Evolutionary conservation across 495 filamentous ascomycete genomes (phyloP).

Genomic region (Penicillium soppii): DNA sequence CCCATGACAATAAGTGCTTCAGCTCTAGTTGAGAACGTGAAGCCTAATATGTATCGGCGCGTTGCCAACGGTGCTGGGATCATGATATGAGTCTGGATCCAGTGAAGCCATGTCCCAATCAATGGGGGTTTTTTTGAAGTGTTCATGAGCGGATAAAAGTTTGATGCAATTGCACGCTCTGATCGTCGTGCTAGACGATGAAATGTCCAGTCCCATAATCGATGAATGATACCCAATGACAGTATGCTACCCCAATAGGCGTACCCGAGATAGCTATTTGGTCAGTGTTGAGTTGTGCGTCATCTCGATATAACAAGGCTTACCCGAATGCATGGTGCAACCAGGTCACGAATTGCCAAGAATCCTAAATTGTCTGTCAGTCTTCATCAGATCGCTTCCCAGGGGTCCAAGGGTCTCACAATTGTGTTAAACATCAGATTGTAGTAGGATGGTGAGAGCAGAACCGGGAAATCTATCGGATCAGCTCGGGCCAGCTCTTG

Average conservation of each 20-base stretch:
- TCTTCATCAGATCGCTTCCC: neutral
- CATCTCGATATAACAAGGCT: neutral
- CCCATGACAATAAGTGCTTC: conserved; percentile 37
- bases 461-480: conserved; percentile 21
- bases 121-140: neutral
- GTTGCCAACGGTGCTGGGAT: conserved; percentile 31
- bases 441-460: conserved; percentile 33
- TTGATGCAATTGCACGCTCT: conserved; percentile 8
- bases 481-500: conserved; percentile 22
- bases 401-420: conserved; percentile 16
- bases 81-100: conserved; percentile 34
- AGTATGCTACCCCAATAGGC: conserved; percentile 34
- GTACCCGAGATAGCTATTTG: conserved; percentile 27
- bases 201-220: conserved; percentile 12
- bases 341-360: conserved; percentile 38
- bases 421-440: conserved; percentile 33
- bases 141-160: neutral
- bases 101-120: conserved; percentile 14
- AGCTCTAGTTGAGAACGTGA: conserved; percentile 40
- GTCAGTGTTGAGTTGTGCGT: neutral
- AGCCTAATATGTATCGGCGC: conserved; percentile 31
- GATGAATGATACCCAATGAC: conserved; percentile 24
- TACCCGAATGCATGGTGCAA: conserved; percentile 40
- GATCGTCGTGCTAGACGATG: neutral
- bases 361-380: conserved; percentile 21